Evolutionary conservation across 2,329 filamentous ascomycete genomes (phyloP).

Genomic region (Orbilia javanica): DNA sequence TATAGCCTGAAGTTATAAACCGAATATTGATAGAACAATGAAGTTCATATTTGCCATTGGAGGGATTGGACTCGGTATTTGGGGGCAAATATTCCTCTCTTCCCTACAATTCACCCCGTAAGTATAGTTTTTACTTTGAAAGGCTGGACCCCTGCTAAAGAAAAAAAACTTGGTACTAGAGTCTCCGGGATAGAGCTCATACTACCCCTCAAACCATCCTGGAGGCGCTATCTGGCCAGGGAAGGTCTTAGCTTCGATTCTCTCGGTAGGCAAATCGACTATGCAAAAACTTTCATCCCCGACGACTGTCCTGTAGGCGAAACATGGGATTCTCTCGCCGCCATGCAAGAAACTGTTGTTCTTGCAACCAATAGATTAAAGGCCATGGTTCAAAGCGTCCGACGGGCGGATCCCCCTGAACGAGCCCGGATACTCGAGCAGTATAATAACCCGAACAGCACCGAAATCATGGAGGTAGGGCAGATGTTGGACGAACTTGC

Average conservation of each 20-base stretch:
- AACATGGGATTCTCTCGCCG: background rate
- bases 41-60: background rate
- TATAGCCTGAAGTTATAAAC: no score
- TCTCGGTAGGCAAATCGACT: background rate
- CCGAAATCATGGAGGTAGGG: no score
- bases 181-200: background rate
- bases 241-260: background rate
- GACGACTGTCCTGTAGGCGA: background rate
- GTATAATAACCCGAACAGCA: background rate
- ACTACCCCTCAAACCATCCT: background rate
- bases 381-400: background rate
- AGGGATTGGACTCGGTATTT: background rate
- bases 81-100: background rate
- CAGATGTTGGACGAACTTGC: no score
- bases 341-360: background rate
- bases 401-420: no score
- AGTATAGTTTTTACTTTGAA: background rate
- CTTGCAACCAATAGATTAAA: background rate
- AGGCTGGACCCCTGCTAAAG: background rate
- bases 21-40: background rate
- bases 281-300: background rate
- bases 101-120: background rate
- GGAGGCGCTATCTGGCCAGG: background rate
- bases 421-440: no score
- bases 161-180: background rate